A percentile compares a stretch with the other conserved stretches of the same genome.
phyloP scores from a whole-genome alignment of 306 rosid species.

The Amphicarpaea edgeworthii region DNA sequence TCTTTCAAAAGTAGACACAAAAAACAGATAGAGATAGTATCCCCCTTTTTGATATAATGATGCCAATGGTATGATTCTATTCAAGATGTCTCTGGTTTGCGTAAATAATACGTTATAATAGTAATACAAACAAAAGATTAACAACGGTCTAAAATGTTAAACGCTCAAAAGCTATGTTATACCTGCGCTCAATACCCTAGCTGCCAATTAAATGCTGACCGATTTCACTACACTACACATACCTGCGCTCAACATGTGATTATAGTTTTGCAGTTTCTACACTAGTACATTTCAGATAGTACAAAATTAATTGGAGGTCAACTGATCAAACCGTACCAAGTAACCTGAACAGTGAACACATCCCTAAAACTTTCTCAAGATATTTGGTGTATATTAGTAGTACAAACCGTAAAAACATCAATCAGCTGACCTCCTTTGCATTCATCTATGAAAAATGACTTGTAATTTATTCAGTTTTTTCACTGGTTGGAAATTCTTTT shows the following conservation, averaged over 20 bases:
- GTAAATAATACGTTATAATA: too few species aligned
- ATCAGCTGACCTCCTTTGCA: conserved; percentile 5
- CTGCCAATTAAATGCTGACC: background rate
- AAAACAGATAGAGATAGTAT: too few species aligned
- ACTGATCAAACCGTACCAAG: conserved; percentile 26
- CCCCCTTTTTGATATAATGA: too few species aligned
- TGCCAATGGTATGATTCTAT: too few species aligned
- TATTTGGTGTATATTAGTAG: conserved; percentile 3
- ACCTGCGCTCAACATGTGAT: background rate
- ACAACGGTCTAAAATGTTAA: too few species aligned
- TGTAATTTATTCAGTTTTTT: background rate
- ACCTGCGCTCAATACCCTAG: background rate
- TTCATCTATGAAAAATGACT: conserved; percentile 14
- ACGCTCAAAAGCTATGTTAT: background rate
- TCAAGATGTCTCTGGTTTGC: too few species aligned
- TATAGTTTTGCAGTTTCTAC: conserved; percentile 5
- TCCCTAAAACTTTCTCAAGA: conserved; percentile 7
- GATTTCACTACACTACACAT: background rate
- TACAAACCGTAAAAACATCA: conserved; percentile 17
- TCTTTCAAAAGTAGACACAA: too few species aligned
- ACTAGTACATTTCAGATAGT: background rate
- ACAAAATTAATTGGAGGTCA: conserved; percentile 8
- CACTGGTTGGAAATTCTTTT: conserved; percentile 1
- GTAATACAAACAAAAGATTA: too few species aligned
- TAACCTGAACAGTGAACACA: conserved; percentile 9